Conservation (phyloP, 306 rosid species). For the Sicyos baderoa region DNA sequence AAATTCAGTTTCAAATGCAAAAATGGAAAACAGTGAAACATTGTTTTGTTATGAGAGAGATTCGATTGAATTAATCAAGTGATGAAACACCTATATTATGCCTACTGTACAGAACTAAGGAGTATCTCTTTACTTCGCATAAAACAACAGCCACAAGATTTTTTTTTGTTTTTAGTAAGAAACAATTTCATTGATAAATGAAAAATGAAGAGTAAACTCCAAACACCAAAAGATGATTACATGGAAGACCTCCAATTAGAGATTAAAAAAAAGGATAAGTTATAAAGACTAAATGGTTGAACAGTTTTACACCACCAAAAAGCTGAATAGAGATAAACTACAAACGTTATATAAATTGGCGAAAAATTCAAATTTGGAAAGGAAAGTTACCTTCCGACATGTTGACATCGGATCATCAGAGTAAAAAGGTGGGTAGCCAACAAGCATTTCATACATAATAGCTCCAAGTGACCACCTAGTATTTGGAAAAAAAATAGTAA, state of each 20-base stretch:
- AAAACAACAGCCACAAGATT: neutral
- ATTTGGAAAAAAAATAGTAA: constrained; percentile 20
- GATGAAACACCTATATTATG: no score
- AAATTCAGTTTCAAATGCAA: no score
- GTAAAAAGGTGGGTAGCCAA: constrained; percentile 95
- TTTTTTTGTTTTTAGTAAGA: no score
- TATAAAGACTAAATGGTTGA: no score
- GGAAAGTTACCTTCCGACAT: constrained; percentile 72
- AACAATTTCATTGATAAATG: no score
- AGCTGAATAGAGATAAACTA: neutral
- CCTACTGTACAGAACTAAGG: neutral
- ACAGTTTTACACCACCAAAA: no score
- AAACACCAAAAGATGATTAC: no score
- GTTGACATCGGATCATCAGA: constrained; percentile 99
- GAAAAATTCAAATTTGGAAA: neutral
- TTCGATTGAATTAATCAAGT: no score
- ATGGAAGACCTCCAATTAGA: no score
- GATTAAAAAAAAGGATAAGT: no score
- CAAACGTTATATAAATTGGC: neutral
- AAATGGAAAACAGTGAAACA: neutral
- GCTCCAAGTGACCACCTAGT: constrained; percentile 99
- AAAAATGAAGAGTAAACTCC: no score
- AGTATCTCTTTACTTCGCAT: neutral
- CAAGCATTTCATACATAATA: constrained; percentile 97
- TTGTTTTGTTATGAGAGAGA: neutral